A percentile compares a stretch with the other conserved stretches of the same genome.
These are phyloP conservation scores for Ophiostoma sp. DNA, from an alignment of 2,329 filamentous ascomycete species.

Conservation along the genomic window DNA sequence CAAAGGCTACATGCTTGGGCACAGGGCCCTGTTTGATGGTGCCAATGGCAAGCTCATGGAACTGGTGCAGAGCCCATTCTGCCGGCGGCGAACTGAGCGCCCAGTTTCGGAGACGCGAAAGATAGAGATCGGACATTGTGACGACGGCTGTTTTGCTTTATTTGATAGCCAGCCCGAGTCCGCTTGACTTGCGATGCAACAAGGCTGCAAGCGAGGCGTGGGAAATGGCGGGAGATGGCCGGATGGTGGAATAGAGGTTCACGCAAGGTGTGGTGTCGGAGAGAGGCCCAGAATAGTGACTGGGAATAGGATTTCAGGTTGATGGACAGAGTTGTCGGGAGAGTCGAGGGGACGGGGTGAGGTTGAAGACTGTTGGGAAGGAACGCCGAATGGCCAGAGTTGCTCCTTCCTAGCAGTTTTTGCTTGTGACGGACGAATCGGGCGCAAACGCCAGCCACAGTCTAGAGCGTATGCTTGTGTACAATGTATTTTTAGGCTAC, in stretches of 20 bases:
- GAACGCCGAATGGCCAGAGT: slow-evolving; percentile 19
- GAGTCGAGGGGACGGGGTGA: neutral
- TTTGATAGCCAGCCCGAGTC: neutral
- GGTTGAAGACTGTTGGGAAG: neutral
- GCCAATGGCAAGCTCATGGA: slow-evolving; percentile 81
- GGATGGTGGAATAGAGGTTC: too few relatives aligned
- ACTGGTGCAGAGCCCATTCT: slow-evolving; percentile 75
- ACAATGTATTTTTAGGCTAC: slow-evolving; percentile 8
- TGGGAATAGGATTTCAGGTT: neutral
- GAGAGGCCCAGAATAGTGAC: neutral
- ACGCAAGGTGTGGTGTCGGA: neutral
- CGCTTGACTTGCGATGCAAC: neutral
- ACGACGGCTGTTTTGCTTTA: too few relatives aligned
- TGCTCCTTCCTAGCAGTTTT: slow-evolving; percentile 19
- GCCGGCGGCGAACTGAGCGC: slow-evolving; percentile 81
- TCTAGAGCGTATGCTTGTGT: neutral
- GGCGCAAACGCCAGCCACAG: slow-evolving; percentile 4
- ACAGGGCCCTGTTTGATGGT: slow-evolving; percentile 85
- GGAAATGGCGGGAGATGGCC: neutral
- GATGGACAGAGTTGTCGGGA: neutral
- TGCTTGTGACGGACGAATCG: slow-evolving; percentile 19
- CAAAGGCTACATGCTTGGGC: slow-evolving; percentile 94
- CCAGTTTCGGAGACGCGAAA: slow-evolving; percentile 55
- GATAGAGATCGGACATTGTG: slow-evolving; percentile 51
- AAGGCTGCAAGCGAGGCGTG: neutral